A percentile compares a stretch with the other conserved stretches of the same genome.
Evolutionary conservation across 1,139 yeast species (phyloP).

Genomic region (Magnusiomyces sp.): DNA sequence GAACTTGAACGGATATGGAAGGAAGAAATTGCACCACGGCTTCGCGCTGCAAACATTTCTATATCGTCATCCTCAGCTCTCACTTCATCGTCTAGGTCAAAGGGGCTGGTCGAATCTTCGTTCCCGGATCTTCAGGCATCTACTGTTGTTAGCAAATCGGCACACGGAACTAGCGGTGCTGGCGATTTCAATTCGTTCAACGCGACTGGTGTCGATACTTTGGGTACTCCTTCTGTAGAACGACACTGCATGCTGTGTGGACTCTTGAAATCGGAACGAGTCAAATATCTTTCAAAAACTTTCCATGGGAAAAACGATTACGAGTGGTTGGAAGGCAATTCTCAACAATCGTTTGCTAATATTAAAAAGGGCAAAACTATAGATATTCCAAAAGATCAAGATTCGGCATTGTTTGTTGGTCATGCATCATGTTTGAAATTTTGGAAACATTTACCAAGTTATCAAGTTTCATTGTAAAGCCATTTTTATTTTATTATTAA

Average conservation of each 20-base stretch:
- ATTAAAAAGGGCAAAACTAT: neutral
- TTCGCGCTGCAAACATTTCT: slow-evolving; percentile 10
- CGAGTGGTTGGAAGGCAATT: neutral
- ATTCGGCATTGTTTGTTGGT: slow-evolving; percentile 6
- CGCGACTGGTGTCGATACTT: neutral
- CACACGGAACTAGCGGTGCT: neutral
- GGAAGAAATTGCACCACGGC: slow-evolving; percentile 12
- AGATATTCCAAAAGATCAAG: neutral
- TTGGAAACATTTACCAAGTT: slow-evolving; percentile 7
- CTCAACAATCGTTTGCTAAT: neutral
- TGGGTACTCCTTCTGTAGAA: neutral
- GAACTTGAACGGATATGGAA: slow-evolving; percentile 11
- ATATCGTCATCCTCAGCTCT: neutral
- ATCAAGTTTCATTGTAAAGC: too few species aligned
- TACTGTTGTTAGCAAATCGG: neutral
- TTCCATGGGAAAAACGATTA: neutral
- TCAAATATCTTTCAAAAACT: neutral
- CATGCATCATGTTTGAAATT: slow-evolving; percentile 13
- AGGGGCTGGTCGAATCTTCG: neutral
- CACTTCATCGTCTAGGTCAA: neutral
- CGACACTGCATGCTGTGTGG: slow-evolving; percentile 3
- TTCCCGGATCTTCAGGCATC: neutral
- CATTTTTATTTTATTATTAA: too few species aligned
- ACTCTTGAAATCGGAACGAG: neutral
- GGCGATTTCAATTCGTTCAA: neutral